phyloP scores from a whole-genome alignment of 2,329 filamentous ascomycete species.

The Calonectria naviculata region DNA sequence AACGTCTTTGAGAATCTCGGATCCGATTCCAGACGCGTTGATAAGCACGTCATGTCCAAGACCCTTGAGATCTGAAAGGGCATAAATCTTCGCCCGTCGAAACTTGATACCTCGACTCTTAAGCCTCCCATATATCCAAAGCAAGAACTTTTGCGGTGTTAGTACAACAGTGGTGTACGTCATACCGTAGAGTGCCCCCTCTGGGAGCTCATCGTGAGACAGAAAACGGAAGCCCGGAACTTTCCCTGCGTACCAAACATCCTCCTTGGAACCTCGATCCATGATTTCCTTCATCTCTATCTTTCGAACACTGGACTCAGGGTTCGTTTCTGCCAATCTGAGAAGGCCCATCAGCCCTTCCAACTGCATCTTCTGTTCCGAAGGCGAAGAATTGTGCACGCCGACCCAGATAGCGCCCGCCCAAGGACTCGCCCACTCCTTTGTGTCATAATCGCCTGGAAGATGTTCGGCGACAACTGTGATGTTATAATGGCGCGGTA shows the following conservation, averaged over 20 bases:
- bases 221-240: conserved; percentile 9
- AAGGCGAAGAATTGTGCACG: conserved; percentile 23
- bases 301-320: conserved; percentile 24
- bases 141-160: conserved; percentile 23
- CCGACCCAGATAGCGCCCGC: conserved; percentile 46
- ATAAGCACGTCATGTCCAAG: conserved; percentile 12
- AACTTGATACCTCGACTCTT: neutral
- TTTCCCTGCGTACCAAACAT: conserved; percentile 22
- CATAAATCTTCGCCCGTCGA: neutral
- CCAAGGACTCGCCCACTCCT: conserved; percentile 47
- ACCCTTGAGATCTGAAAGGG: conserved; percentile 15
- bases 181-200: conserved; percentile 7
- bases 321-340: conserved; percentile 20
- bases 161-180: conserved; percentile 27
- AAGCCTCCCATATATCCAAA: conserved; percentile 20
- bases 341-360: conserved; percentile 26
- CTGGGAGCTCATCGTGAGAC: neutral
- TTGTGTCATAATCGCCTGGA: conserved; percentile 39
- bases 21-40: conserved; percentile 27
- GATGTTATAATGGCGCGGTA: conserved; percentile 40
- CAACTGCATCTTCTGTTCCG: conserved; percentile 43
- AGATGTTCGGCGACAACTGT: conserved; percentile 47
- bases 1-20: conserved; percentile 23
- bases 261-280: conserved; percentile 8
- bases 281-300: conserved; percentile 27